Evolutionary conservation across 2,329 filamentous ascomycete species (phyloP).

Genomic region (Gyromitra esculenta): DNA sequence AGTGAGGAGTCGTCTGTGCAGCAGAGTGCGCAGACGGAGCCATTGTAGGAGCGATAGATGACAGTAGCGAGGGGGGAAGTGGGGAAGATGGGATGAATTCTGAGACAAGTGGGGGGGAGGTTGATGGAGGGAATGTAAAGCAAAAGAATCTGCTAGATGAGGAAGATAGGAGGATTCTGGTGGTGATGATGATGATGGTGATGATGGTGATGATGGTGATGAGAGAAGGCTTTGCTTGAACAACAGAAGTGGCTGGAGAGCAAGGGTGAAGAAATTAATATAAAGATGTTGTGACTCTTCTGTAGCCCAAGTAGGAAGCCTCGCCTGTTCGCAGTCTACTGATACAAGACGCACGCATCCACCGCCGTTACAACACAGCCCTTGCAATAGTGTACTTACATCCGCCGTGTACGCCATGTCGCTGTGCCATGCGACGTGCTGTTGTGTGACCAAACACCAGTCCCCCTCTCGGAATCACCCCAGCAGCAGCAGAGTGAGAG

Average conservation of each 20-base stretch:
- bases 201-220: not conserved
- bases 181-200: not conserved
- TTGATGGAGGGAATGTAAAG: not conserved
- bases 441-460: constrained; percentile 12
- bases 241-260: constrained; percentile 11
- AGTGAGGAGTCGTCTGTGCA: constrained; percentile 28
- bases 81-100: constrained; percentile 43
- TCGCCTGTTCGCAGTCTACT: constrained; percentile 27
- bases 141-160: not conserved
- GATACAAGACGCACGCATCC: constrained; percentile 22
- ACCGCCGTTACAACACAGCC: constrained; percentile 5
- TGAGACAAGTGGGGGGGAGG: constrained; percentile 11
- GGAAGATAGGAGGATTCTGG: not conserved
- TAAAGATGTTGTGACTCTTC: constrained; percentile 36
- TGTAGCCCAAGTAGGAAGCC: constrained; percentile 23
- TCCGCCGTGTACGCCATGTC: constrained; percentile 9
- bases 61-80: not conserved
- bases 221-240: constrained; percentile 10
- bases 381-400: constrained; percentile 12
- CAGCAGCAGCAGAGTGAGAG: not conserved
- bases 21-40: constrained; percentile 39
- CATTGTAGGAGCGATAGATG: constrained; percentile 25
- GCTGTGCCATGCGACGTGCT: constrained; percentile 26
- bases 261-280: constrained; percentile 24
- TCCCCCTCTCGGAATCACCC: constrained; percentile 9